These are phyloP conservation scores for Suillus lakei DNA, from an alignment of 768 basidiomycete species.

Conservation along the genomic window DNA sequence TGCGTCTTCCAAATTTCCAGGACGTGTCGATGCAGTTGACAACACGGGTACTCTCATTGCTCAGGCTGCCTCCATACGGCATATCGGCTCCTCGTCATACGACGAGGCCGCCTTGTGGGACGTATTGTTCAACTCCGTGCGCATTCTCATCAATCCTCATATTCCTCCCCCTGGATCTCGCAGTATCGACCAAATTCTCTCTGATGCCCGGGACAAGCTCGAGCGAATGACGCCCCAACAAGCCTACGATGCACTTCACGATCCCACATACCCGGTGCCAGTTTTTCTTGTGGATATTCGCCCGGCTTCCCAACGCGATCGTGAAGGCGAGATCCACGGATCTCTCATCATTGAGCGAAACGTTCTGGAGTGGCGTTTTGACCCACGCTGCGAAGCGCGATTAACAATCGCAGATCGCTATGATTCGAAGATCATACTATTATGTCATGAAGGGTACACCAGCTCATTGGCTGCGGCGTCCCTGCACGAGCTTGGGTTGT, in stretches of 20 bases:
- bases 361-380: constrained; percentile 80
- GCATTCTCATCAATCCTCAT: constrained; percentile 62
- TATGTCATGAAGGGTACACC: constrained; percentile 75
- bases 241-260: constrained; percentile 64
- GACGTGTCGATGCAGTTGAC: constrained; percentile 49
- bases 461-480: constrained; percentile 74
- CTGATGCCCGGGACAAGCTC: constrained; percentile 61
- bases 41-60: constrained; percentile 39
- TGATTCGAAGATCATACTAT: constrained; percentile 73
- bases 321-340: constrained; percentile 64
- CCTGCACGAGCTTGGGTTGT: constrained; percentile 69
- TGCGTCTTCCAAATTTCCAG: constrained; percentile 68
- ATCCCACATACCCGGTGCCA: constrained; percentile 57
- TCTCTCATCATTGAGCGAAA: constrained; percentile 77
- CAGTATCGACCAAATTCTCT: constrained; percentile 60
- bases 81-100: constrained; percentile 54
- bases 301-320: constrained; percentile 59
- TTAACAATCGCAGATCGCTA: constrained; percentile 74
- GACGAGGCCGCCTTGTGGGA: constrained; percentile 75
- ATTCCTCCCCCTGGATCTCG: constrained; percentile 67
- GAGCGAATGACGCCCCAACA: constrained; percentile 64
- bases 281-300: constrained; percentile 82
- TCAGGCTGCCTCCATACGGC: constrained; percentile 49
- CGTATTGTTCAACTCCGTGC: constrained; percentile 63
- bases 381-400: constrained; percentile 64